Base-by-base conservation (phyloP, 495 filamentous ascomycete species). In the Penicillium verhagenii region DNA sequence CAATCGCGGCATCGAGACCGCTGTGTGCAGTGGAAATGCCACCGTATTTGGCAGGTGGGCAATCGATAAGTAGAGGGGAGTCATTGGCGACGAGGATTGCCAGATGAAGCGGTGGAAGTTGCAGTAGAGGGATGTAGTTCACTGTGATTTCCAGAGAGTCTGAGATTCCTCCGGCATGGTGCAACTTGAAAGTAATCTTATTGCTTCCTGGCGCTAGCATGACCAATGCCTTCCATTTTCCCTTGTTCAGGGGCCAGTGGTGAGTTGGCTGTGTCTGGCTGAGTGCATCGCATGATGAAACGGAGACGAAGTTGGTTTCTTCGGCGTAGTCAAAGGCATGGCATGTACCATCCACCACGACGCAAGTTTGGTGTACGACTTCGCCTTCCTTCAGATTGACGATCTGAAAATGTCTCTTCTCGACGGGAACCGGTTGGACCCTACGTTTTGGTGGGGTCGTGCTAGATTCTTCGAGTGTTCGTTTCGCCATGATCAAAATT, bases 51-150 rank as follows among this genome's bases (percentile, higher is more conserved):
- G 57, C 25, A 6, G 69, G 59, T 6, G 71, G 71, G 50, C 72
- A 75, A 48, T 75, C 72, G 18, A 75, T 76, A 0, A 69, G 51
- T 6, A 76, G 56, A 14, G 63, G 68, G 0, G 75, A 79, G 54
- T 80, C 77, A 39, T 72, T 76, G 14, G 72, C 77, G 14, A 79
- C 67, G 45, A 80, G 57, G 24, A 79, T 69, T 7, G 74, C 76
- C 18, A 80, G 62, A 67, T 81, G 78, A 20, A 81, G 72, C n/a
- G 78, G 76, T 10, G 78, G 78, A 14, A 50, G 64, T 72, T 60
- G 64, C 18, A 66, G 42, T 3, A 72, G 50, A 9, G 66, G 66
- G n/a, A 64, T 57, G 46, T 71, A 65, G 18, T 52, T 64, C 23
- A 75, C 47, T 1, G 45, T 55, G 4, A 60, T 40, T 39, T 60